Percentiles rank a stretch among this genome's conserved stretches.
Evolutionary conservation across 2,329 filamentous ascomycete genomes (phyloP).

Genomic region (Stemphylium beticola): DNA sequence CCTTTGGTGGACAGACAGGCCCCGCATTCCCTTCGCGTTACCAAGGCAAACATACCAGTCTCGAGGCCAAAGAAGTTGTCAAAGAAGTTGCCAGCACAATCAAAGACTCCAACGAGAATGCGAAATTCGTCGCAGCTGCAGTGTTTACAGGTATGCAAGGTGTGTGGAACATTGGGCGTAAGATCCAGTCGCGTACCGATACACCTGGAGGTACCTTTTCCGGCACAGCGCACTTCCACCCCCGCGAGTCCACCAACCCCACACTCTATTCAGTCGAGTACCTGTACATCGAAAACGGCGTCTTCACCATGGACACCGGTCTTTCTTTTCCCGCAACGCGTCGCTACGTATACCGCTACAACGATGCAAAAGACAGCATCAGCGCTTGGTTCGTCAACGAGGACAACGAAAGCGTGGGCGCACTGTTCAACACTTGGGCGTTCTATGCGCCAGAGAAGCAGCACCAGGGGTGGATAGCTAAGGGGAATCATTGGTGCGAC

Average conservation of each 20-base stretch:
- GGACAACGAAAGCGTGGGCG: slow-evolving; percentile 73
- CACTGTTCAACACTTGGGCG: slow-evolving; percentile 76
- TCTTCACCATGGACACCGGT: slow-evolving; percentile 64
- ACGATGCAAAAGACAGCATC: slow-evolving; percentile 64
- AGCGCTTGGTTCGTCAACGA: slow-evolving; percentile 78
- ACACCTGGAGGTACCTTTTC: slow-evolving; percentile 70
- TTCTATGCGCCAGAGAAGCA: slow-evolving; percentile 54
- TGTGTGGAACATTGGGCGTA: slow-evolving; percentile 68
- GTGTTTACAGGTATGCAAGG: slow-evolving; percentile 76
- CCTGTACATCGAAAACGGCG: slow-evolving; percentile 69
- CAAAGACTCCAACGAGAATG: slow-evolving; percentile 51
- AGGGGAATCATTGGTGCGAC: slow-evolving; percentile 72
- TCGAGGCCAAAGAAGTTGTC: slow-evolving; percentile 54
- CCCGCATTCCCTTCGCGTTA: slow-evolving; percentile 48
- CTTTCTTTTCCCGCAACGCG: slow-evolving; percentile 66
- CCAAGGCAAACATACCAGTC: slow-evolving; percentile 33
- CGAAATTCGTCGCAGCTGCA: slow-evolving; percentile 66
- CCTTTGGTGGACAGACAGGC: slow-evolving; percentile 57
- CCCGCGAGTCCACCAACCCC: slow-evolving; percentile 62
- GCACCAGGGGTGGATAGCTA: slow-evolving; percentile 65
- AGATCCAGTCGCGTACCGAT: slow-evolving; percentile 60
- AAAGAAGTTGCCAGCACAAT: slow-evolving; percentile 53
- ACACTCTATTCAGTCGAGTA: slow-evolving; percentile 60
- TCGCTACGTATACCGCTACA: slow-evolving; percentile 76
- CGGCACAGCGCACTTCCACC: slow-evolving; percentile 69